These are phyloP conservation scores for Cyanidiococcus yangmingshanensis DNA, from an alignment of 23 red algal species.

Conservation along the genomic window DNA sequence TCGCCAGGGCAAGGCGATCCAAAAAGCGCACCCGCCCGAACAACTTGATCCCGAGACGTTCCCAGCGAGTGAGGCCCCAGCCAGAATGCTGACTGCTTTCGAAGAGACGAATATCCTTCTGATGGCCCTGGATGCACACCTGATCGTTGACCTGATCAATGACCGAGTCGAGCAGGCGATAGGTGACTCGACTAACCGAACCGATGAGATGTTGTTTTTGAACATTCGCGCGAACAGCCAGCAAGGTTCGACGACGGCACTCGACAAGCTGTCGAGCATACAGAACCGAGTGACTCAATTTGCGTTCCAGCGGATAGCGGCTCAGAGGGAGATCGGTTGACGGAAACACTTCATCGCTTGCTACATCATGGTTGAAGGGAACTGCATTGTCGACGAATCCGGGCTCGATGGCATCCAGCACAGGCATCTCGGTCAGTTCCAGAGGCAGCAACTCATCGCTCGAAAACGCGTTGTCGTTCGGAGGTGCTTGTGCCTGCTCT, in stretches of 20 bases:
- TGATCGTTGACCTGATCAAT: background rate
- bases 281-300: background rate
- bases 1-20: background rate
- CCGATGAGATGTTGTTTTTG: conserved; percentile 15
- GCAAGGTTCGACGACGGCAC: background rate
- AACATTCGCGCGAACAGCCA: background rate
- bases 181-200: background rate
- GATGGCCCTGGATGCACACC: background rate
- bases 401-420: background rate
- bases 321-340: background rate
- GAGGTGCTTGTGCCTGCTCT: background rate
- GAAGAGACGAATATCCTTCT: background rate
- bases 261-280: background rate
- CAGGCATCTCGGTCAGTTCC: background rate
- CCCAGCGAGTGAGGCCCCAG: background rate
- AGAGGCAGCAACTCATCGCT: background rate
- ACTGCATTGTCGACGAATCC: background rate
- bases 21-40: background rate
- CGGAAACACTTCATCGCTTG: background rate
- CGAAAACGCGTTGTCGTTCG: background rate
- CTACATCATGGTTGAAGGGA: background rate
- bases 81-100: background rate
- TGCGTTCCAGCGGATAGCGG: background rate
- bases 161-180: conserved; percentile 11
- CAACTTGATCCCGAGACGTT: background rate